Base-by-base conservation (phyloP, 768 basidiomycete species). In the Myochromella boudieri region DNA sequence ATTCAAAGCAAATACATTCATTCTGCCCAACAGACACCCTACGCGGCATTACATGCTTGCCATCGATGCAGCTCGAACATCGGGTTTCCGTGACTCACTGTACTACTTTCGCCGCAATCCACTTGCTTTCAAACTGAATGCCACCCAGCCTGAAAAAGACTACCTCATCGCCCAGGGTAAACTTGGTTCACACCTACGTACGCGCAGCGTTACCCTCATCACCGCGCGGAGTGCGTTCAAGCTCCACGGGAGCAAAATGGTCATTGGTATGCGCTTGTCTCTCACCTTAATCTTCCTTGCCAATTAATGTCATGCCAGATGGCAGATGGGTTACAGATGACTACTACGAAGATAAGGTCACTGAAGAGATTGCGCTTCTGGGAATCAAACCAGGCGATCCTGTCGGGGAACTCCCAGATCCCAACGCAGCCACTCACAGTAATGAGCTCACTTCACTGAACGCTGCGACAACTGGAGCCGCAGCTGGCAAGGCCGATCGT, bases 71-170 rank as follows among this genome's bases (percentile, higher is more conserved):
- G 97, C 97, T 0, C 84, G 95, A 21, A 91, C 91, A 7, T 95
- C 92, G 15, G 97, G 97, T 3, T 97, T 93, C 68, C 82, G 93
- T 38, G 97, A 98, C 65, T 97, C 97, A 7, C 72, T 98, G n/a
- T 97, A 97, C 67, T 97, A 97, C 67, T 95, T 97, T 68, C 87
- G 97, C 2, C 81, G 93, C 5, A 97, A 95, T 53, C 82, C 83
- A 0, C 82, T 92, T 22, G 87, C 95, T 12, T 76, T 94, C 72
- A 98, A 98, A 66, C 78, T 97, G 49, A 87, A 86, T 53, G 91
- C 92, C 25, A 89, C 86, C 0, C 87, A 92, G 48, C 76, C 80
- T 14, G 97, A 98, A 68, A 97, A 97, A 63, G 92, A 97, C 55
- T 82, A 85, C 51, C 84, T 98, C 57, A 97, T 99, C 58, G 78